Evolutionary conservation across 225 moss, liverwort and hornwort species (phyloP).

Genomic region (Sphagnum contortum): DNA sequence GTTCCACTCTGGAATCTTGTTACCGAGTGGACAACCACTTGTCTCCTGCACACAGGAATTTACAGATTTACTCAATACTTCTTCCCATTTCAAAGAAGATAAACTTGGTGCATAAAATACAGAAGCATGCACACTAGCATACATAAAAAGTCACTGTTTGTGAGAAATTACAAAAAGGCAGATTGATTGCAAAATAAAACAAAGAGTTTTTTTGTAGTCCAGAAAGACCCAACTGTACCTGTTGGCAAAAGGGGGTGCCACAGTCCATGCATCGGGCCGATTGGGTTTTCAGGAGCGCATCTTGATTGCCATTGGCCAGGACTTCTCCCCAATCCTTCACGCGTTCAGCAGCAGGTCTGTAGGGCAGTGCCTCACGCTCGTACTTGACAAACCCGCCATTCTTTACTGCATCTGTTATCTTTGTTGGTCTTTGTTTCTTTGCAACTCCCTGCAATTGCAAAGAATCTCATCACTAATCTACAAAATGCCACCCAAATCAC

Average conservation of each 20-base stretch:
- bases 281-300: slow-evolving; percentile 70
- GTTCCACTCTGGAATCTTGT: slow-evolving; percentile 89
- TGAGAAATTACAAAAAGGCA: too few species aligned
- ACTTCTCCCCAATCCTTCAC: slow-evolving; percentile 70
- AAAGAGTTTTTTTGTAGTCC: too few species aligned
- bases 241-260: slow-evolving; percentile 83
- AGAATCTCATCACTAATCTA: neutral
- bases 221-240: slow-evolving; percentile 21
- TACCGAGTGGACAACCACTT: slow-evolving; percentile 76
- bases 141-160: too few species aligned
- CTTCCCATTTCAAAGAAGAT: neutral
- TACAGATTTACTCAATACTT: neutral
- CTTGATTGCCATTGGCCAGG: slow-evolving; percentile 27
- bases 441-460: slow-evolving; percentile 9
- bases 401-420: slow-evolving; percentile 46
- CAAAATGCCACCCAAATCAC: too few species aligned
- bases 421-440: slow-evolving; percentile 39
- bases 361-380: slow-evolving; percentile 60
- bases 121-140: too few species aligned
- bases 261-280: slow-evolving; percentile 87
- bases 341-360: slow-evolving; percentile 43
- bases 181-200: too few species aligned
- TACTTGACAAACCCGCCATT: slow-evolving; percentile 69
- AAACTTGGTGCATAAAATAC: neutral
- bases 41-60: slow-evolving; percentile 32